Evolutionary conservation across 371 early-diverging fungal species (phyloP).

Genomic region (Capniomyces stellatus): DNA sequence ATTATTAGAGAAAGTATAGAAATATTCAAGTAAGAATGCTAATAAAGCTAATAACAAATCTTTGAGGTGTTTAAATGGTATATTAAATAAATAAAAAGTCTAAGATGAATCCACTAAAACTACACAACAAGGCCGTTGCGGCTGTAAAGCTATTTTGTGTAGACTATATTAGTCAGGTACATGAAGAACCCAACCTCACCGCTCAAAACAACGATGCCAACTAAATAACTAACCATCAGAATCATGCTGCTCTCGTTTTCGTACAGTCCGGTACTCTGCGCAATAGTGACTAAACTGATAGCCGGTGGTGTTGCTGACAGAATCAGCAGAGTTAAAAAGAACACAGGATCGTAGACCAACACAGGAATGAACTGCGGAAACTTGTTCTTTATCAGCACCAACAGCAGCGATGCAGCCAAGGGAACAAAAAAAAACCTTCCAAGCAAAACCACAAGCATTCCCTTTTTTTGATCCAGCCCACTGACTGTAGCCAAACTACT

Average conservation of each 20-base stretch:
- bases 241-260: slow-evolving; percentile 17
- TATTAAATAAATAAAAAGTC: too few relatives aligned
- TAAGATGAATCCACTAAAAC: too few relatives aligned
- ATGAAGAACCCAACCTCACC: slow-evolving; percentile 15
- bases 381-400: slow-evolving; percentile 8
- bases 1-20: too few relatives aligned
- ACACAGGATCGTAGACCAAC: slow-evolving; percentile 15
- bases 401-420: slow-evolving; percentile 4
- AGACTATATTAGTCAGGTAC: slow-evolving; percentile 6
- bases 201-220: slow-evolving; percentile 12
- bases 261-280: slow-evolving; percentile 16
- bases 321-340: slow-evolving; percentile 21
- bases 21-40: too few relatives aligned
- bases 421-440: slow-evolving; percentile 21
- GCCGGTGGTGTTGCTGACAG: slow-evolving; percentile 25
- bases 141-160: too few relatives aligned
- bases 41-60: too few relatives aligned
- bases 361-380: slow-evolving; percentile 15
- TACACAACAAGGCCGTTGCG: too few relatives aligned
- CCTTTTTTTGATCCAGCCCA: slow-evolving; percentile 7
- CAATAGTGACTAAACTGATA: slow-evolving; percentile 22
- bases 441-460: slow-evolving; percentile 13
- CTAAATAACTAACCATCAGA: slow-evolving; percentile 12
- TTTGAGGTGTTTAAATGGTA: too few relatives aligned
- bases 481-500: slow-evolving; percentile 1